These are phyloP conservation scores for Lichtheimia ramosa DNA, from an alignment of 371 early-diverging fungal genomes.

Conservation along the genomic window DNA sequence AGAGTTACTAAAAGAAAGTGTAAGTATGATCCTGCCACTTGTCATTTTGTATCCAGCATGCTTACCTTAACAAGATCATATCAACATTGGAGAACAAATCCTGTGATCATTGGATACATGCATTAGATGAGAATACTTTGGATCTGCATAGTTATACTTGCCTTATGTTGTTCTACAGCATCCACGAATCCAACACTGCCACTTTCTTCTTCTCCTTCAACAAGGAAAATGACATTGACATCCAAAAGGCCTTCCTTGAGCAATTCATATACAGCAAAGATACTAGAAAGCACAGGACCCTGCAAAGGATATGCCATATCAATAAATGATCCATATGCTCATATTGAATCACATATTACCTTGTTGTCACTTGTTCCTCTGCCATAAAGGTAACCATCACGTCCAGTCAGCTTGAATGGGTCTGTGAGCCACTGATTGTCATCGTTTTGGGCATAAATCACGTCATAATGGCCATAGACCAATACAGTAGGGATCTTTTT, in stretches of 20 bases:
- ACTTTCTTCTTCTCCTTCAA: slow-evolving; percentile 87
- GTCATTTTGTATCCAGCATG: neutral
- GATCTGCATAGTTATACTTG: slow-evolving; percentile 2
- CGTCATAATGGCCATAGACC: slow-evolving; percentile 88
- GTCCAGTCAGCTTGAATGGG: slow-evolving; percentile 49
- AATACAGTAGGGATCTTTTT: slow-evolving; percentile 56
- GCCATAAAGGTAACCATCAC: slow-evolving; percentile 79
- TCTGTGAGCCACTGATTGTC: slow-evolving; percentile 54
- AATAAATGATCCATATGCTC: neutral
- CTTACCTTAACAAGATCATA: slow-evolving; percentile 68
- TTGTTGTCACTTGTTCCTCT: slow-evolving; percentile 86
- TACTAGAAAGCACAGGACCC: slow-evolving; percentile 77
- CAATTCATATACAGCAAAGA: slow-evolving; percentile 79
- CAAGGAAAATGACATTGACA: slow-evolving; percentile 75
- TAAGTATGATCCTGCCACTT: neutral
- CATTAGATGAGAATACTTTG: neutral
- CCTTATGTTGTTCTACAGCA: slow-evolving; percentile 58
- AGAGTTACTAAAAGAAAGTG: slow-evolving; percentile 49
- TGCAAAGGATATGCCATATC: neutral
- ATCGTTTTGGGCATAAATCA: slow-evolving; percentile 67
- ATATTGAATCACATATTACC: slow-evolving; percentile 12
- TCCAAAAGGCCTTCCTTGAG: slow-evolving; percentile 59
- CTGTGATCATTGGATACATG: slow-evolving; percentile 14
- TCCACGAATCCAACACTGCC: slow-evolving; percentile 73
- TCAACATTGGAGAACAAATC: slow-evolving; percentile 66